phyloP scores from a whole-genome alignment of 257 asterid genomes.

The Thymus quinquecostatus region DNA sequence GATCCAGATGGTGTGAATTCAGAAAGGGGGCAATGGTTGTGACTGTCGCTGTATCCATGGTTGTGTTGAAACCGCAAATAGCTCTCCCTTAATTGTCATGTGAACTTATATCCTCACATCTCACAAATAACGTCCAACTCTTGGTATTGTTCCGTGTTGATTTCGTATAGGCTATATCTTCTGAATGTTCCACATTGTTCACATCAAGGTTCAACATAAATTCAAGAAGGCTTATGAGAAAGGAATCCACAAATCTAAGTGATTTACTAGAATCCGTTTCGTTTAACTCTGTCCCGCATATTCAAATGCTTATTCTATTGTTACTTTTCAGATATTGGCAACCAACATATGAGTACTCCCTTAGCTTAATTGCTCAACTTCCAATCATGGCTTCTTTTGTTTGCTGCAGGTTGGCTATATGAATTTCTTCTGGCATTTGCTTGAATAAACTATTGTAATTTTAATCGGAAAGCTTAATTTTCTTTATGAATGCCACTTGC shows the following conservation, averaged over 20 bases:
- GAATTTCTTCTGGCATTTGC: slow-evolving; percentile 7
- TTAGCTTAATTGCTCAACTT: slow-evolving; percentile 93
- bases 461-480: background rate
- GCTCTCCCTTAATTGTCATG: too few relatives aligned
- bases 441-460: slow-evolving; percentile 19
- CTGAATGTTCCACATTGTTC: too few relatives aligned
- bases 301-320: slow-evolving; percentile 19
- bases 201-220: slow-evolving; percentile 80
- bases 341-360: slow-evolving; percentile 92
- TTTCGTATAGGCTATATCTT: too few relatives aligned
- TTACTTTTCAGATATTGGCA: slow-evolving; percentile 77
- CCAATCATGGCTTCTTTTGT: slow-evolving; percentile 87
- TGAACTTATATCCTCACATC: too few relatives aligned
- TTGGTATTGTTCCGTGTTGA: too few relatives aligned
- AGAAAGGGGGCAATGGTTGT: too few relatives aligned
- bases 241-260: slow-evolving; percentile 96
- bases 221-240: slow-evolving; percentile 98
- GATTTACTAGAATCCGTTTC: slow-evolving; percentile 39
- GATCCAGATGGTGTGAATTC: too few relatives aligned
- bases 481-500: slow-evolving; percentile 25
- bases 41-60: too few relatives aligned
- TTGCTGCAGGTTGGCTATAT: slow-evolving; percentile 81
- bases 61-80: too few relatives aligned
- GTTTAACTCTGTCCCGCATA: background rate
- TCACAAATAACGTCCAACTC: background rate